Percentiles rank a stretch among this genome's conserved stretches.
Conservation (phyloP, 352 stramenopile genomes). For the Poterioochromonas sp. region DNA sequence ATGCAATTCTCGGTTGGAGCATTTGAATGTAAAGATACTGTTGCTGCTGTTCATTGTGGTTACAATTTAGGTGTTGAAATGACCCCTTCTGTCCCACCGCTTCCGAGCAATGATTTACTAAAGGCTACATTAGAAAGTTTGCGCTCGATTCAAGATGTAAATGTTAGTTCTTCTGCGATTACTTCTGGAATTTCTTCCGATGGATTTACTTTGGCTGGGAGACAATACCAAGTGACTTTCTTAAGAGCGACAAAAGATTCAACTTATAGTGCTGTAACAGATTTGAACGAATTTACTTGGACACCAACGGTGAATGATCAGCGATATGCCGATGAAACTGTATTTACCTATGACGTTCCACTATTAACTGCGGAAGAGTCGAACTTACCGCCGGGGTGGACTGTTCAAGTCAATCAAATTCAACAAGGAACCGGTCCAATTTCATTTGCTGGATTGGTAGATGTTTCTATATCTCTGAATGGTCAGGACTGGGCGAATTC, state of each 20-base stretch:
- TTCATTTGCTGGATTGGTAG: background rate
- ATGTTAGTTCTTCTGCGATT: background rate
- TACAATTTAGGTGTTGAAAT: background rate
- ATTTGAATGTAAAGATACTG: background rate
- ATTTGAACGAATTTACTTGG: slow-evolving; percentile 25
- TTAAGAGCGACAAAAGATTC: slow-evolving; percentile 4
- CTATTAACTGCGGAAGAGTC: background rate
- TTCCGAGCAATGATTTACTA: background rate
- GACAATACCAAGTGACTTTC: slow-evolving; percentile 25
- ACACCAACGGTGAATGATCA: background rate
- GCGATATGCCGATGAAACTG: background rate
- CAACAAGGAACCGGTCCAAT: too few species aligned
- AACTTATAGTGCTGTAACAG: background rate
- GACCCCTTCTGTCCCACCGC: background rate
- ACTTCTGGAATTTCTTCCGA: background rate
- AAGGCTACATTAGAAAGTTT: background rate
- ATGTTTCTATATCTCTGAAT: slow-evolving; percentile 23
- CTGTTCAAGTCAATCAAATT: background rate
- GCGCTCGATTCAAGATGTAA: background rate
- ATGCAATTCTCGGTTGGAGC: slow-evolving; percentile 5
- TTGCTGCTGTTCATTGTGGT: slow-evolving; percentile 7
- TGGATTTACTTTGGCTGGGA: background rate
- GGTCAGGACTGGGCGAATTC: background rate
- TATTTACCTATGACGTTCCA: background rate
- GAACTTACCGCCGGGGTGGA: background rate